These are phyloP conservation scores for Coniochaeta sp. DNA, from an alignment of 2,329 filamentous ascomycete genomes.

Conservation along the genomic window DNA sequence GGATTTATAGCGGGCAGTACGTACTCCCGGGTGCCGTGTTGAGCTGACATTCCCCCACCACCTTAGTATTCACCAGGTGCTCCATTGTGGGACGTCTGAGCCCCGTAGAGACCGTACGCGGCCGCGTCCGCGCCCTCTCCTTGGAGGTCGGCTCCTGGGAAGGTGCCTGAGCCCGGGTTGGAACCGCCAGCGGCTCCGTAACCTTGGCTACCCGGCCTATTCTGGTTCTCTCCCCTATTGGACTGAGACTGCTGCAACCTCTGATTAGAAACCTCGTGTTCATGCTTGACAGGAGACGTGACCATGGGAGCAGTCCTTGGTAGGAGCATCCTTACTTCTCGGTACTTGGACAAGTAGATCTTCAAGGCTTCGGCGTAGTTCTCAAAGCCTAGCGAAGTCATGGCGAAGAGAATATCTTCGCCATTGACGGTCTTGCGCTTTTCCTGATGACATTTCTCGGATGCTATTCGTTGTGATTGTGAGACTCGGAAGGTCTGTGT, in stretches of 20 bases:
- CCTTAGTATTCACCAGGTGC: conserved; percentile 40
- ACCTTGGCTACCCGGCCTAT: conserved; percentile 45
- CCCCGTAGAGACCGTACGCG: conserved; percentile 42
- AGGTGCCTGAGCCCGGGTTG: conserved; percentile 32
- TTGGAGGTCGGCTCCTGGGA: conserved; percentile 36
- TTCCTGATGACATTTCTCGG: conserved; percentile 98
- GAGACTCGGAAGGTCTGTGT: conserved; percentile 5
- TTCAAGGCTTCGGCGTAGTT: conserved; percentile 98
- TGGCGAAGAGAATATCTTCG: conserved; percentile 96
- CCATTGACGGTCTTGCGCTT: conserved; percentile 99
- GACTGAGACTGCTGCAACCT: conserved; percentile 63
- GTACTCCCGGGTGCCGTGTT: neutral
- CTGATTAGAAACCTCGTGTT: conserved; percentile 21
- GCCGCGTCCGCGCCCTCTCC: conserved; percentile 28
- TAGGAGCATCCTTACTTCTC: conserved; percentile 62
- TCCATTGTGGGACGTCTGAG: conserved; percentile 53
- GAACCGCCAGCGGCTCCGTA: conserved; percentile 36
- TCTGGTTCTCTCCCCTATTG: conserved; percentile 53
- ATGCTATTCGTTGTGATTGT: conserved; percentile 51
- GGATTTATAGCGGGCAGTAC: neutral
- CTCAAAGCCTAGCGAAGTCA: conserved; percentile 98
- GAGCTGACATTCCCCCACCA: neutral
- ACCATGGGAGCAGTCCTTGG: neutral
- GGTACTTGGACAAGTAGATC: conserved; percentile 95
- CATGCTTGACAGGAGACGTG: neutral